Conservation (phyloP, 1,284 basidiomycete species). For the Chalciporus sp. region DNA sequence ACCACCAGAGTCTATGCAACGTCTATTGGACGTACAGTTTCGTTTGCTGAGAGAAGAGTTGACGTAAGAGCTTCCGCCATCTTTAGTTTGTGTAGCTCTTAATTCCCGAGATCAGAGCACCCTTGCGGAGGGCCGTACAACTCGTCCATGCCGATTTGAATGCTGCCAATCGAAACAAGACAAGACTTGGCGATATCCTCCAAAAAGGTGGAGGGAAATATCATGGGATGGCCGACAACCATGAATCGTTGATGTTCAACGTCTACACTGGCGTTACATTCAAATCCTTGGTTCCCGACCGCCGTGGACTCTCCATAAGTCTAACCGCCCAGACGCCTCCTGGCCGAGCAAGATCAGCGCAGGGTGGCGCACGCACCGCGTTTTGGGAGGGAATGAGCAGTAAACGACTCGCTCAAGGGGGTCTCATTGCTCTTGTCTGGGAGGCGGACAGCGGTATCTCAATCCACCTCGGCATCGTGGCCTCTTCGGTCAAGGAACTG, state of each 20-base stretch:
- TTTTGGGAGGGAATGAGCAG: slow-evolving; percentile 59
- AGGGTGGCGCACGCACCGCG: slow-evolving; percentile 35
- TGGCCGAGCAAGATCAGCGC: slow-evolving; percentile 48
- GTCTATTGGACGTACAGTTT: slow-evolving; percentile 70
- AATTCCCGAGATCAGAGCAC: slow-evolving; percentile 40
- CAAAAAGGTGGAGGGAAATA: slow-evolving; percentile 50
- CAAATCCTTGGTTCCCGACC: slow-evolving; percentile 43
- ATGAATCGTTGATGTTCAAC: slow-evolving; percentile 54
- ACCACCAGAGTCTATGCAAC: slow-evolving; percentile 55
- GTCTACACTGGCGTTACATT: slow-evolving; percentile 56
- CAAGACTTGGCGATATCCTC: slow-evolving; percentile 40
- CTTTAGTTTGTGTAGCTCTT: neutral
- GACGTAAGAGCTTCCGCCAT: slow-evolving; percentile 44
- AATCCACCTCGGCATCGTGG: slow-evolving; percentile 52
- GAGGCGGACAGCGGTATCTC: slow-evolving; percentile 30
- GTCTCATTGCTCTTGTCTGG: slow-evolving; percentile 58
- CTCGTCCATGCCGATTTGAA: slow-evolving; percentile 46
- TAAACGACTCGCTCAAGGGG: slow-evolving; percentile 56
- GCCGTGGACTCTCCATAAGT: slow-evolving; percentile 49
- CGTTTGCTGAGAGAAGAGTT: slow-evolving; percentile 70
- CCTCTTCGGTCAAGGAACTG: slow-evolving; percentile 44
- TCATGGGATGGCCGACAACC: slow-evolving; percentile 37
- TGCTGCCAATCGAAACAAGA: slow-evolving; percentile 21
- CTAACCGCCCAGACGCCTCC: slow-evolving; percentile 53
- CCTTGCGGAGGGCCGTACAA: slow-evolving; percentile 52